These are phyloP conservation scores for Coemansia sp. DNA, from an alignment of 192 early-diverging fungal genomes.

Conservation along the genomic window DNA sequence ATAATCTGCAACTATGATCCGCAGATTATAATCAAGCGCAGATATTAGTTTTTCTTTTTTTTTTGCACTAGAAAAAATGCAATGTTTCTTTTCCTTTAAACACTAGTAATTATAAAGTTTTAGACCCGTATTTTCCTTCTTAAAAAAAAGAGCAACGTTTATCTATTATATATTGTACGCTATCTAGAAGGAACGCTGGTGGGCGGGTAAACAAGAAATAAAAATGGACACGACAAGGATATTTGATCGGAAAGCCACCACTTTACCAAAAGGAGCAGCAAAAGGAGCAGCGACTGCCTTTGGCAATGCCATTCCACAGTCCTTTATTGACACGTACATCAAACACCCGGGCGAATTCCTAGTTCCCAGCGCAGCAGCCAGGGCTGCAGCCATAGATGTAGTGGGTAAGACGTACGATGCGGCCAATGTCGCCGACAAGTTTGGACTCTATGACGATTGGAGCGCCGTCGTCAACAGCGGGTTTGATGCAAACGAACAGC, in stretches of 20 bases:
- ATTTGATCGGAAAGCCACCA: background rate
- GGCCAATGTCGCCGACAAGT: slow-evolving; percentile 45
- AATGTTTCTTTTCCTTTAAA: background rate
- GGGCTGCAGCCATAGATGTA: slow-evolving; percentile 46
- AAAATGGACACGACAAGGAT: background rate
- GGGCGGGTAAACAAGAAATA: background rate
- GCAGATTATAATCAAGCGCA: too few species aligned
- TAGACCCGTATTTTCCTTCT: too few species aligned
- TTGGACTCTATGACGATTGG: slow-evolving; percentile 52
- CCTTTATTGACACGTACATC: slow-evolving; percentile 43
- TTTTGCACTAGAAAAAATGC: background rate
- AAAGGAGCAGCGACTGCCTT: background rate
- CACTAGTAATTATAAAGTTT: background rate
- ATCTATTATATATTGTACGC: too few species aligned
- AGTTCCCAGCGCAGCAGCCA: slow-evolving; percentile 30
- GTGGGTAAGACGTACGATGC: slow-evolving; percentile 46
- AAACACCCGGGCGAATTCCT: slow-evolving; percentile 38
- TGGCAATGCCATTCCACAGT: slow-evolving; percentile 21
- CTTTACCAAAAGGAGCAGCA: background rate
- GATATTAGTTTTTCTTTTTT: background rate
- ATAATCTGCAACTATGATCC: too few species aligned
- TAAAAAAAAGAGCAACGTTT: too few species aligned
- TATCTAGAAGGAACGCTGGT: too few species aligned
- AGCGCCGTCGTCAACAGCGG: slow-evolving; percentile 34
- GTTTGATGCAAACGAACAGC: slow-evolving; percentile 66